Evolutionary conservation across 2,329 filamentous ascomycete species (phyloP), one percentile per base, ranked within the genome.

Genomic region (Phoma sp.): DNA sequence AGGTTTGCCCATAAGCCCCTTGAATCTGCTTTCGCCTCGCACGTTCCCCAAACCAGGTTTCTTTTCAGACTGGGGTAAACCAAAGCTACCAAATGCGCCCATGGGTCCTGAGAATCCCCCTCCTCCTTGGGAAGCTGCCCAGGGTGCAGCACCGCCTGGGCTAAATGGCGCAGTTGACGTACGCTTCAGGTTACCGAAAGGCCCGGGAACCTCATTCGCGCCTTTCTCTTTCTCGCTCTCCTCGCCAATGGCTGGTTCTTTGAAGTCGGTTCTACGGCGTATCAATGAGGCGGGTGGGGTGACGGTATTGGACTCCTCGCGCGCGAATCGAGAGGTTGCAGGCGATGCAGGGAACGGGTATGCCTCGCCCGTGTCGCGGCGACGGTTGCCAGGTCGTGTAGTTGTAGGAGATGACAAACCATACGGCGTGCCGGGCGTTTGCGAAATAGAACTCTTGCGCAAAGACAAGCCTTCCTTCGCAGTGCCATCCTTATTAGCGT

Each of bases 11-110:
- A 96, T 88, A 22, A 96, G 76, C 68, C 91, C 91, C 62, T 93
- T 93, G 67, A 97, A 86, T 25, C 92, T 87, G 72, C 92, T 96
- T 70, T 91, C 90, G 2, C 89, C 86, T 52, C 89, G 82, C 25
- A 84, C 76, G 68, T 84, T 87, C 25, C 86, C 88, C 66, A 89
- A 84, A 8, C 82, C 82, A 25, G 84, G 70, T 64, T 90, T 86
- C 78, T 95, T 96, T 49, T 96, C 91, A 42, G 69, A 43, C 44
- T 69, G 70, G 18, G 69, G 33, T 71, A 75, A 75, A n/a, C 89
- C 88, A 74, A 98, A 98, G 67, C 87, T 95, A 9, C 93, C 93
- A 75, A 99, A 99, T 22, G 88, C 88, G 30, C 93, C 92, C 81
- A 93, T 89, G 2, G 87, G 85, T 10, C 47, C 52, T 6, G 87